Evolutionary conservation across 23 red algal species (phyloP), one percentile per base, ranked within the genome.

Genomic region (Cyanidioschyzon merolae): DNA sequence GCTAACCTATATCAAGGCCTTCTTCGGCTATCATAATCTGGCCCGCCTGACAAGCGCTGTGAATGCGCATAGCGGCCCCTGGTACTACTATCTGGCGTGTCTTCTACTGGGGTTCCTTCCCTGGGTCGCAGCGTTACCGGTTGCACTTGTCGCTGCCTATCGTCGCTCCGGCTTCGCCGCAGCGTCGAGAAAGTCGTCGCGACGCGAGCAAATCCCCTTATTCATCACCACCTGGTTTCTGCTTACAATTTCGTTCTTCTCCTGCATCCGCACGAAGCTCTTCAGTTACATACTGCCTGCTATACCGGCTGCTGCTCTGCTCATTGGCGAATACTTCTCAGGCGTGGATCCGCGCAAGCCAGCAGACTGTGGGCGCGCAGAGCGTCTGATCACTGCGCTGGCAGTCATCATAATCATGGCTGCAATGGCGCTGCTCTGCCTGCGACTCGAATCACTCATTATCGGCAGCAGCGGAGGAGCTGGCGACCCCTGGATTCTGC

Each of bases 1-100:
- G 18, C n/a, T 54, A 50, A 34, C 54, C 15, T 81, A 71, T 30
- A 30, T 81, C 18, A 21, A 57, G 38, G 59, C 78, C 1, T 81
- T 81, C 30, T 81, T 81, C 41, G 78, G 78, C 1, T 81, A 81
- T 68, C 78, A 81, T 40, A 81, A 81, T 58, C 59, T 81, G 7
- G 68, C 59, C 34, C 78, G 78, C 24, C 38, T 81, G 0, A 81
- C 78, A 16, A 58, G 17, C 36, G 78, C 78, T 1, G 78, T 81
- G 35, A 81, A 81, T 54, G 78, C 58, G 36, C 78, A 81, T n/a
- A 31, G 58, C 7, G 78, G 78, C 16, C 78, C 78, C 34, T 81
- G 59, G 59, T 81, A 81, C 59, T 81, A 81, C 68, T 81, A 81
- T 57, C n/a, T 81, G 40, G 58, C 41, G 37, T 71, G 59, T 34